Conservation (phyloP, 176 grass and related monocot genomes). For the Carex parvula region DNA sequence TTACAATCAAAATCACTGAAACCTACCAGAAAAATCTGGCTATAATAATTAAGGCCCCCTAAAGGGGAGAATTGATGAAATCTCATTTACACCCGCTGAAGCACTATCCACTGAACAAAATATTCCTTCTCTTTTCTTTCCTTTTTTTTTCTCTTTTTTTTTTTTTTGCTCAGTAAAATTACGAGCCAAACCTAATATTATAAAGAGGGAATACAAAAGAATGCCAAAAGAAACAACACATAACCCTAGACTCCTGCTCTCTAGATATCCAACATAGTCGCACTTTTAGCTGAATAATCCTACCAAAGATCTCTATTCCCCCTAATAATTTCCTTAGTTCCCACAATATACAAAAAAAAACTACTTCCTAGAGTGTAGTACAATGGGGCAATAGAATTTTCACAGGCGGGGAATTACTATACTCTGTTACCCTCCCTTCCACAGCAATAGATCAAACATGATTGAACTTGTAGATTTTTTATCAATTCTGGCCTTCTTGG, state of each 20-base stretch:
- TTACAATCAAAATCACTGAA: constrained; percentile 2
- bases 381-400: constrained; percentile 42
- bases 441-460: constrained; percentile 28
- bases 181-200: constrained; percentile 26
- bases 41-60: constrained; percentile 31
- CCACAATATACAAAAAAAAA: constrained; percentile 79
- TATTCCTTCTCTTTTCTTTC: background rate
- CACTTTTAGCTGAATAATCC: constrained; percentile 21
- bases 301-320: constrained; percentile 22
- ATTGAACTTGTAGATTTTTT: constrained; percentile 17
- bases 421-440: constrained; percentile 32
- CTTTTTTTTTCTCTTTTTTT: background rate
- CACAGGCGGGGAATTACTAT: constrained; percentile 38
- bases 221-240: constrained; percentile 25
- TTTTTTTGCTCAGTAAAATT: constrained; percentile 23
- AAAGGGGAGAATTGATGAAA: constrained; percentile 10
- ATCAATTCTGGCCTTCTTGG: constrained; percentile 33
- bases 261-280: constrained; percentile 5
- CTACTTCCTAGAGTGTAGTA: constrained; percentile 52
- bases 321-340: constrained; percentile 52
- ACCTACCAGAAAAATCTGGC: constrained; percentile 13
- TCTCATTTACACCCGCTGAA: constrained; percentile 28
- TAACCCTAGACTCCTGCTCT: constrained; percentile 1
- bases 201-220: constrained; percentile 24
- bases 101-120: constrained; percentile 14